Percentiles rank a stretch among this genome's conserved stretches.
Evolutionary conservation across 768 basidiomycete species (phyloP).

Genomic region (Nevesoporus exiguus): DNA sequence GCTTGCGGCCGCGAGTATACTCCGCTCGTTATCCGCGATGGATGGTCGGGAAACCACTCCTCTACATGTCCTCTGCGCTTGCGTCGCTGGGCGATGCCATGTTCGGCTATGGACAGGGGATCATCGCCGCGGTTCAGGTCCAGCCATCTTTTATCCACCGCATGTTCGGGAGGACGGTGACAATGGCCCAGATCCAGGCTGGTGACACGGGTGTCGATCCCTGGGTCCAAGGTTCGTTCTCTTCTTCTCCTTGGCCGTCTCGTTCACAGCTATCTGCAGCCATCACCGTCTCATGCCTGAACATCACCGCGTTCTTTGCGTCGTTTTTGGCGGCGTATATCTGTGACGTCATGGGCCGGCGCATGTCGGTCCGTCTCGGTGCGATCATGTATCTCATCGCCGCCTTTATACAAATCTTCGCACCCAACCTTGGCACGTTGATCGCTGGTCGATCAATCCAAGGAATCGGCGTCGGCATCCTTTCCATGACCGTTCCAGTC

Average conservation of each 20-base stretch:
- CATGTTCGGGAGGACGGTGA: constrained; percentile 46
- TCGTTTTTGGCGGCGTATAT: constrained; percentile 46
- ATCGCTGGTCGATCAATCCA: constrained; percentile 45
- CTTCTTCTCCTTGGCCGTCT: neutral
- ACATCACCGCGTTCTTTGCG: constrained; percentile 47
- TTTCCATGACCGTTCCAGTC: constrained; percentile 50
- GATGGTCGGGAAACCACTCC: constrained; percentile 47
- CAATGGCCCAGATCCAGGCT: constrained; percentile 41
- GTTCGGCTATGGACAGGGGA: constrained; percentile 55
- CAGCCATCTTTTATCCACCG: constrained; percentile 50
- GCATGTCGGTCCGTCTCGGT: constrained; percentile 48
- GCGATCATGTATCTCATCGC: constrained; percentile 48
- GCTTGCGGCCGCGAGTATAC: constrained; percentile 38
- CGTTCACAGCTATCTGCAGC: constrained; percentile 28
- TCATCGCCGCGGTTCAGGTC: constrained; percentile 49
- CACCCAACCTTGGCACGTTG: constrained; percentile 40
- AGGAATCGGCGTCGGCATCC: constrained; percentile 47
- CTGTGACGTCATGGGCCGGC: constrained; percentile 48
- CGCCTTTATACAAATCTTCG: constrained; percentile 48
- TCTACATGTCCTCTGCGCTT: constrained; percentile 49
- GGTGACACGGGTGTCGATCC: constrained; percentile 44
- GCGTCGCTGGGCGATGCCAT: constrained; percentile 56
- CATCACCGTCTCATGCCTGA: constrained; percentile 47
- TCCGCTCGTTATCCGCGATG: constrained; percentile 48
- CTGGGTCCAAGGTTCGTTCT: constrained; percentile 42